These are phyloP conservation scores for Lentinula sp. DNA, from an alignment of 768 basidiomycete genomes.

Conservation along the genomic window DNA sequence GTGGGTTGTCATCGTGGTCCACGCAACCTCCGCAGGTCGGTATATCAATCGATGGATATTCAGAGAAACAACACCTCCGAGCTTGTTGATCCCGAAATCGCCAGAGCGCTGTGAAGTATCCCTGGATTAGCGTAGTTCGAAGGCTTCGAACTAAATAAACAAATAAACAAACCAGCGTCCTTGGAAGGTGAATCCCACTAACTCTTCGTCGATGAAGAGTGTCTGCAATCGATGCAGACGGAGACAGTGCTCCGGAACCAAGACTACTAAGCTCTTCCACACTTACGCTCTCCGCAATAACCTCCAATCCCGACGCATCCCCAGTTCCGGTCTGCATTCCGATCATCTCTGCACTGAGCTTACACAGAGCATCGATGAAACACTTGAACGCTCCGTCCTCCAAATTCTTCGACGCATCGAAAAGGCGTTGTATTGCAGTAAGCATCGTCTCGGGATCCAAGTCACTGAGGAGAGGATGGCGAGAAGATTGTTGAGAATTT, in stretches of 20 bases:
- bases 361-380: constrained; percentile 75
- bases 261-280: constrained; percentile 24
- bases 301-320: constrained; percentile 18
- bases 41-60: constrained; percentile 88
- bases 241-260: constrained; percentile 26
- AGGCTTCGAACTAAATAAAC: neutral
- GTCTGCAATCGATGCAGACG: constrained; percentile 32
- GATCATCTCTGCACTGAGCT: constrained; percentile 88
- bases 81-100: constrained; percentile 89
- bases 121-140: neutral
- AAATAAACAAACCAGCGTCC: constrained; percentile 54
- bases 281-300: constrained; percentile 24
- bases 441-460: constrained; percentile 73
- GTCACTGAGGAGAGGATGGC: constrained; percentile 65
- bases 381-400: constrained; percentile 78
- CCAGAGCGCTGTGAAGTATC: constrained; percentile 59
- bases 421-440: constrained; percentile 70
- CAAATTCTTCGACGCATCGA: constrained; percentile 79
- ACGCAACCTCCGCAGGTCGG: constrained; percentile 76
- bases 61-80: constrained; percentile 71
- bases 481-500: constrained; percentile 17
- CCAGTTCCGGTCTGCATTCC: constrained; percentile 64
- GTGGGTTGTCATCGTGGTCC: constrained; percentile 77
- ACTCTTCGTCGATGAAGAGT: constrained; percentile 56
- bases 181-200: constrained; percentile 84